Evolutionary conservation across 1,139 yeast genomes (phyloP).

Genomic region (Nakaseomyces bracarensis): DNA sequence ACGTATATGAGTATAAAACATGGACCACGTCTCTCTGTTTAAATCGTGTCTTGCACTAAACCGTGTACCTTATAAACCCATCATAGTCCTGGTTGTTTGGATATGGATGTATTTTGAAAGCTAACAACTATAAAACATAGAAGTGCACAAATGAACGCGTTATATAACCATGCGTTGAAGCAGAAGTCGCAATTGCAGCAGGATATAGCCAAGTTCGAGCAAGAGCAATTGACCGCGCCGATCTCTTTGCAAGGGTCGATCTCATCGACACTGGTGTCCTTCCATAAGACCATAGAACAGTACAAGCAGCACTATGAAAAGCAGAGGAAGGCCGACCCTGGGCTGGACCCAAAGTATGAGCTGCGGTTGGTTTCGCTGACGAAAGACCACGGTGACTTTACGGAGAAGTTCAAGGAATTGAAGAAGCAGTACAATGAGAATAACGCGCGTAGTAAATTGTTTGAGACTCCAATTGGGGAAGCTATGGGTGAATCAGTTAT

Average conservation of each 20-base stretch:
- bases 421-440: conserved; percentile 58
- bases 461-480: conserved; percentile 17
- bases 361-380: conserved; percentile 54
- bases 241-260: conserved; percentile 72
- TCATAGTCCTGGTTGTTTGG: too few relatives aligned
- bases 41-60: too few relatives aligned
- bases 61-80: too few relatives aligned
- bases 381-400: conserved; percentile 48
- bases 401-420: conserved; percentile 51
- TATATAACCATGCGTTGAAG: conserved; percentile 82
- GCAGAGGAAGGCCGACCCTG: conserved; percentile 39
- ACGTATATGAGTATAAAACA: too few relatives aligned
- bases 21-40: too few relatives aligned
- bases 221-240: conserved; percentile 59
- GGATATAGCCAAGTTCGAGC: conserved; percentile 62
- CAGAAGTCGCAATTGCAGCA: conserved; percentile 66
- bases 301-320: conserved; percentile 52
- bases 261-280: conserved; percentile 70
- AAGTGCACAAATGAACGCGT: conserved; percentile 46
- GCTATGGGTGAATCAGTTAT: conserved; percentile 17
- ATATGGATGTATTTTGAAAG: too few relatives aligned
- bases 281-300: conserved; percentile 69
- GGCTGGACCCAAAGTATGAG: conserved; percentile 54
- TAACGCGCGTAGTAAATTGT: conserved; percentile 23
- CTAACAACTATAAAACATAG: conserved; percentile 9